Percentiles rank a stretch among this genome's conserved stretches.
phyloP scores from a whole-genome alignment of 805 yeast species.

The Schizosaccharomyces osmophilus region DNA sequence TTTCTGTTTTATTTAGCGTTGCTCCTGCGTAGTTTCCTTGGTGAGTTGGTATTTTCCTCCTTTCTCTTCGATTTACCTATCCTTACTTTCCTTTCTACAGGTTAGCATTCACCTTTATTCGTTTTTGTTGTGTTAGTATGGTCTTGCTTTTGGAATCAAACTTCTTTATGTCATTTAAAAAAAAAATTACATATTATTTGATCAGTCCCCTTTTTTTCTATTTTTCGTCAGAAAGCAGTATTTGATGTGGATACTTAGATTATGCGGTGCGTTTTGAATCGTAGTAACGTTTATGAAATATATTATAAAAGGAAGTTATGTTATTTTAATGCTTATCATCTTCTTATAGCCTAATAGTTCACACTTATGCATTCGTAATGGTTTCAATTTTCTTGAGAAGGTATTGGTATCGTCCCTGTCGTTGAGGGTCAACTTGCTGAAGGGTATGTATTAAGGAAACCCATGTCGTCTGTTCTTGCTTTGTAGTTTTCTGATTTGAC shows the following conservation, averaged over 20 bases:
- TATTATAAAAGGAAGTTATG: no score
- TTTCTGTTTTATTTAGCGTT: slow-evolving; percentile 62
- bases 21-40: slow-evolving; percentile 19
- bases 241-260: no score
- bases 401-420: slow-evolving; percentile 29
- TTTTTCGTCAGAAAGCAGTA: no score
- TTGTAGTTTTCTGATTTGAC: slow-evolving; percentile 6
- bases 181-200: no score
- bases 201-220: no score
- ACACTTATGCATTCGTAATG: neutral
- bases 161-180: no score
- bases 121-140: neutral
- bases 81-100: no score
- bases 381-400: slow-evolving; percentile 2
- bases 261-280: no score
- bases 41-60: no score
- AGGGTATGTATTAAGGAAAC: slow-evolving; percentile 18
- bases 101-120: neutral
- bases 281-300: no score
- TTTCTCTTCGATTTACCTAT: no score
- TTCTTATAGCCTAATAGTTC: neutral
- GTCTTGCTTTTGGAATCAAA: no score
- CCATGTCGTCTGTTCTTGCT: slow-evolving; percentile 13
- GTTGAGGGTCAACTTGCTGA: slow-evolving; percentile 35
- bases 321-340: neutral